Percentiles rank a stretch among this genome's conserved stretches.
phyloP scores from a whole-genome alignment of 2,329 filamentous ascomycete species.

The Alternaria novae-zelandiae region DNA sequence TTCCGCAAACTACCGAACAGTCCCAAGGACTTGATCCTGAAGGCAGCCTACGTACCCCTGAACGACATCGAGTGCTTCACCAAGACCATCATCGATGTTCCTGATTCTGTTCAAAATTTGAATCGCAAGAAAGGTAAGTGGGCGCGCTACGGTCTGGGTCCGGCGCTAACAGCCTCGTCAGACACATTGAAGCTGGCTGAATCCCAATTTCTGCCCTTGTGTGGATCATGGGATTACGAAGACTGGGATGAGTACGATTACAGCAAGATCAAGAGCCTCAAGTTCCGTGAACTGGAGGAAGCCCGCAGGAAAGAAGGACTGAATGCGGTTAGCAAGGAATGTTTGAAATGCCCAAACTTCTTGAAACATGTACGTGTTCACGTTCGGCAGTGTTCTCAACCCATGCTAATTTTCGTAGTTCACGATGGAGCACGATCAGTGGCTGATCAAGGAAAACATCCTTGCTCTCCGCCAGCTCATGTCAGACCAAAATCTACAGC shows the following conservation, averaged over 20 bases:
- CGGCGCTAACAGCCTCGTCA: constrained; percentile 11
- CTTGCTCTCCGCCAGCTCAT: constrained; percentile 83
- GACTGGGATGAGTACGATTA: constrained; percentile 88
- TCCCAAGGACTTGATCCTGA: constrained; percentile 71
- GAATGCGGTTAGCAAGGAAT: constrained; percentile 68
- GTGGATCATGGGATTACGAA: constrained; percentile 73
- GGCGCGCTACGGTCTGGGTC: constrained; percentile 31
- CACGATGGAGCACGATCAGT: constrained; percentile 95
- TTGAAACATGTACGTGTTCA: constrained; percentile 78
- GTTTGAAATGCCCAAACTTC: constrained; percentile 76
- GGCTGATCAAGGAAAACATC: constrained; percentile 95
- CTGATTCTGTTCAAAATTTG: constrained; percentile 51
- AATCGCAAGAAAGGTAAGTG: constrained; percentile 58
- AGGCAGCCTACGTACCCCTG: constrained; percentile 73
- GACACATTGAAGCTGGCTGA: constrained; percentile 67
- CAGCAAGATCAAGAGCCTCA: constrained; percentile 79
- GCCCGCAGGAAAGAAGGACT: constrained; percentile 70
- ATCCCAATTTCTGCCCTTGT: constrained; percentile 71
- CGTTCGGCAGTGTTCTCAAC: neutral
- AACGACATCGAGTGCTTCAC: constrained; percentile 86
- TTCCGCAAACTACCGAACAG: constrained; percentile 72
- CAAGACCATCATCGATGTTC: constrained; percentile 64
- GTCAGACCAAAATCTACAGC: constrained; percentile 94
- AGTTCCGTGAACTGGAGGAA: constrained; percentile 78
- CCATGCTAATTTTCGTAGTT: constrained; percentile 63